phyloP scores from a whole-genome alignment of 2,329 filamentous ascomycete species.

The Fusarium bactridioides region DNA sequence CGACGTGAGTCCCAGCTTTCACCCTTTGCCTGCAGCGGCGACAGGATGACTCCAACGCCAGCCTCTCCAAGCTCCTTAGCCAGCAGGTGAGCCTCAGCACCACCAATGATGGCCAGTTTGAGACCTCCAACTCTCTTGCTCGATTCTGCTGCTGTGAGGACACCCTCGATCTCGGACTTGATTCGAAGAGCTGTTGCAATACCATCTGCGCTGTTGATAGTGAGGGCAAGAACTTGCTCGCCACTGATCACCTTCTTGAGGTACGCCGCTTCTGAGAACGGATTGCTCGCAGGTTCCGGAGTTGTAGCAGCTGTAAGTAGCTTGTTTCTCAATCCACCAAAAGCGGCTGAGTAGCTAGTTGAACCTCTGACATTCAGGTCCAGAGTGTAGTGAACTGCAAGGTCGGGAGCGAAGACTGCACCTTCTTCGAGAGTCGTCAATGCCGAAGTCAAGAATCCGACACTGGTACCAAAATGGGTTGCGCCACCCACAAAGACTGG shows the following conservation, averaged over 20 bases:
- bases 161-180: conserved; percentile 63
- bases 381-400: conserved; percentile 67
- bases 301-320: conserved; percentile 59
- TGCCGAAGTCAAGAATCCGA: conserved; percentile 64
- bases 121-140: conserved; percentile 45
- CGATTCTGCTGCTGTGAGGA: conserved; percentile 33
- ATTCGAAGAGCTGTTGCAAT: conserved; percentile 67
- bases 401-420: conserved; percentile 63
- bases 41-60: conserved; percentile 65
- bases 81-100: conserved; percentile 68
- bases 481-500: conserved; percentile 54
- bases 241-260: conserved; percentile 63
- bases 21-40: conserved; percentile 64
- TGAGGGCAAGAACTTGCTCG: conserved; percentile 63
- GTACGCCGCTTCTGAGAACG: conserved; percentile 59
- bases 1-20: conserved; percentile 68
- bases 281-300: conserved; percentile 48
- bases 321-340: conserved; percentile 61
- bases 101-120: conserved; percentile 66
- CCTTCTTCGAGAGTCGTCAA: conserved; percentile 55
- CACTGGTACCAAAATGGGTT: conserved; percentile 64
- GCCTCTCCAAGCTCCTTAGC: conserved; percentile 65
- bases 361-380: conserved; percentile 52
- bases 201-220: conserved; percentile 68
- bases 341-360: conserved; percentile 60